Evolutionary conservation across 148 eudicot genomes (phyloP), one percentile per base, ranked within the genome.

Genomic region (Talinum fruticosum): DNA sequence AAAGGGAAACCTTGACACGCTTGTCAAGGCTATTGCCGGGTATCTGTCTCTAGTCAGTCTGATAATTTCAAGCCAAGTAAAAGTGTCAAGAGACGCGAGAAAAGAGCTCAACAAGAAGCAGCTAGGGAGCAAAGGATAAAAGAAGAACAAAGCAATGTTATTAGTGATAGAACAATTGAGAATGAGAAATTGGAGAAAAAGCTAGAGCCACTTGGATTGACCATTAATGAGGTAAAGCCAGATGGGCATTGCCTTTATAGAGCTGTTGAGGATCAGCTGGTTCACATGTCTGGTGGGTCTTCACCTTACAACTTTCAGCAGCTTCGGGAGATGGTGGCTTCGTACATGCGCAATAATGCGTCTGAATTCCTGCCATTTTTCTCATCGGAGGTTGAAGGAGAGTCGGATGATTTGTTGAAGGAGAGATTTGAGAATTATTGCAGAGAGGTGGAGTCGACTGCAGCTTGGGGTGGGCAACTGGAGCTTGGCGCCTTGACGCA

Each of bases 381-480:
- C 71, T 82, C 86, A 4, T 87, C 95, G 15, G 95, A 91, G 78
- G 82, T 54, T 72, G 89, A 88, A 75, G 90, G 83, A 67, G 90
- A 87, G 76, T 69, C 84, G 0, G 78, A 89, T 24, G 84, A 84
- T 66, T 86, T 86, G 38, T 64, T 87, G 76, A 67, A 69, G 44
- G 85, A 83, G 75, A 87, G 87, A 85, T 91, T 89, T 80, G 89
- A 91, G 47, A 83, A 78, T 32, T 91, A 89, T 75, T 91, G 95
- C 76, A 85, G 47, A 61, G 92, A 91, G 66, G 87, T 91, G 71
- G 92, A 89, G 66, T 85, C 89, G n/a, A 89, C 91, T 4, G 91
- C 95, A 18, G 90, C 90, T 36, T 91, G 92, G 95, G 95, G 92
- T 19, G 95, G 92, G 32, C 95, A 91, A 71, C 72, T 91, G 38